Base-by-base conservation (phyloP, 2,329 filamentous ascomycete genomes). In the Rosellinia necatrix region DNA sequence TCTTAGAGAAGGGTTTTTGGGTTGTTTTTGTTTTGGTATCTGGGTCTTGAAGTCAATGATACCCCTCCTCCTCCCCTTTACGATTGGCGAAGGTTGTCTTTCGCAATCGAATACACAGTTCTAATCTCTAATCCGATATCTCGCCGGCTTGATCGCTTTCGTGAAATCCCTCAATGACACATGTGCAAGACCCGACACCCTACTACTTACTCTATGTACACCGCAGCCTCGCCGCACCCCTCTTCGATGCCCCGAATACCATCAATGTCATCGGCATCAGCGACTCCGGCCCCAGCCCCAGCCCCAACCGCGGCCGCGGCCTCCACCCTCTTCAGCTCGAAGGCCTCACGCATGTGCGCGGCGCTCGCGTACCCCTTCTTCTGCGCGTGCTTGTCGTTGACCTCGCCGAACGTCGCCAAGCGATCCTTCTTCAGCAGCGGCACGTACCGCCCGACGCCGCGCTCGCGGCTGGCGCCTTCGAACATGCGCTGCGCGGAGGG, bases 321-420 rank as follows among this genome's bases (percentile, higher is more conserved):
- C 32, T 64, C 61, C 3, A 52, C 64, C 54, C 24, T 63, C 57
- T 59, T 68, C 57, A 59, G 61, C 19, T 46, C 56, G 2, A 59
- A 22, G 17, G 58, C 68, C 42, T 65, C 64, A 54, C 71, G 72
- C 68, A 73, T 64, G 50, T 83, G 82, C 52, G 78, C 78, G 1
- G 80, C 75, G 58, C 72, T 75, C 32, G 73, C 75, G 61, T 81
- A 86, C 0, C 86, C 86, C 69, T 82, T 85, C 55, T 78, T 78
- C 65, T 79, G 74, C n/a, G 86, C 85, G 70, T 83, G 88, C 63
- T 75, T 77, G 61, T 87, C 81, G 62, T 87, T 86, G 49, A 81
- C 75, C 68, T 83, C 81, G 60, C 81, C 76, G 7, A 81, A 78
- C 41, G 76, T 71, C 49, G 79, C 74, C 56, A 82, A 70, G 58